Evolutionary conservation across 2,329 filamentous ascomycete species (phyloP).

Genomic region (Cadophora sp.): DNA sequence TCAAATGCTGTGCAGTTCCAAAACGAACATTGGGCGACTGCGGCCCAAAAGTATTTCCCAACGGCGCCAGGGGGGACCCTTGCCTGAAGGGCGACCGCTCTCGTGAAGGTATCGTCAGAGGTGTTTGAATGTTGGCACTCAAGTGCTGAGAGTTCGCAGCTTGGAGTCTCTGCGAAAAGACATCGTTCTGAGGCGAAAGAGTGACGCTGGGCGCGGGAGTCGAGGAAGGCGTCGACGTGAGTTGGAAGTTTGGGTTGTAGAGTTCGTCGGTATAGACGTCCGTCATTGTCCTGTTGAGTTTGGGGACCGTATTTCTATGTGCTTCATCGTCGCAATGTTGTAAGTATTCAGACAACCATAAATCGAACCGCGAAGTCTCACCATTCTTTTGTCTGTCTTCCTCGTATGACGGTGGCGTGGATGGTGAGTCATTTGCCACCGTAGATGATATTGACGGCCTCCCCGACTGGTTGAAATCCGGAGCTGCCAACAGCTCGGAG

Average conservation of each 20-base stretch:
- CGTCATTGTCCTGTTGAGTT: conserved; percentile 85
- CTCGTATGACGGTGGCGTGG: conserved; percentile 60
- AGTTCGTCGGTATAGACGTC: conserved; percentile 86
- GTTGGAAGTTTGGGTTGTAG: conserved; percentile 73
- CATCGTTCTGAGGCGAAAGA: conserved; percentile 60
- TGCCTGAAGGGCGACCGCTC: conserved; percentile 84
- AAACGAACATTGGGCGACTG: conserved; percentile 49
- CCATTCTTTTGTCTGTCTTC: conserved; percentile 60
- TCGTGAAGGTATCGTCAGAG: conserved; percentile 54
- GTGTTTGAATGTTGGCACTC: conserved; percentile 61
- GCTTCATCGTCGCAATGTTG: conserved; percentile 53
- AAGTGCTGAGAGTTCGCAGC: conserved; percentile 79
- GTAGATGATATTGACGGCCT: conserved; percentile 60
- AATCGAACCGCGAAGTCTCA: conserved; percentile 51
- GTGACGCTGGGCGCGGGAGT: conserved; percentile 49
- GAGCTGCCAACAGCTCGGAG: conserved; percentile 42
- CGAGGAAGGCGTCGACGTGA: conserved; percentile 61
- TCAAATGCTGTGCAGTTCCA: conserved; percentile 62
- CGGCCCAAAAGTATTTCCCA: conserved; percentile 46
- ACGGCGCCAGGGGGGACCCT: conserved; percentile 66
- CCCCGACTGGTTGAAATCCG: conserved; percentile 39
- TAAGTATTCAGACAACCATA: conserved; percentile 72
- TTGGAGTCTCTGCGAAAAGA: conserved; percentile 79
- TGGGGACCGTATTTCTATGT: conserved; percentile 69
- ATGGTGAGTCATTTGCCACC: conserved; percentile 67